Percentiles rank a stretch among this genome's conserved stretches.
Evolutionary conservation across 495 filamentous ascomycete species (phyloP).

Genomic region (Elaphomyces granulatus): DNA sequence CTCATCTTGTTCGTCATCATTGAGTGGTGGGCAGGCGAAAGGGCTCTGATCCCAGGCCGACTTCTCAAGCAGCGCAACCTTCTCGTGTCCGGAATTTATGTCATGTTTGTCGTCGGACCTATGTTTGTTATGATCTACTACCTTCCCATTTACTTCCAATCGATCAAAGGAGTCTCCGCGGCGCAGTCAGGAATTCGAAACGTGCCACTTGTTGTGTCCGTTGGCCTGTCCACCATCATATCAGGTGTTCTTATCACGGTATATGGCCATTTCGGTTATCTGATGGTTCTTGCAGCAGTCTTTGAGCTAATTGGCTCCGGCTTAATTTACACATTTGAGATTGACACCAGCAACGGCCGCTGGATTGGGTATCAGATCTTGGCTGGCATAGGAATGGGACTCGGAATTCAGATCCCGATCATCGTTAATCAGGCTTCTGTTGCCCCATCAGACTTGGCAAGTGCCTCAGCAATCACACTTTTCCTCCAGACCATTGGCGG

Average conservation of each 20-base stretch:
- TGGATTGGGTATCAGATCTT: slow-evolving; percentile 31
- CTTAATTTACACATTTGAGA: slow-evolving; percentile 20
- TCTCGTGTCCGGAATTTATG: slow-evolving; percentile 8
- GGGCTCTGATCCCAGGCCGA: slow-evolving; percentile 10
- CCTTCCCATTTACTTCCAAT: slow-evolving; percentile 60
- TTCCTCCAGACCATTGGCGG: slow-evolving; percentile 30
- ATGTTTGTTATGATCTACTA: slow-evolving; percentile 15
- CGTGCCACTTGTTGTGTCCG: slow-evolving; percentile 45
- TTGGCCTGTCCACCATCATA: slow-evolving; percentile 38
- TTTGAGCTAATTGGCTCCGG: slow-evolving; percentile 46
- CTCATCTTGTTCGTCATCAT: slow-evolving; percentile 11
- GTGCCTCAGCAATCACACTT: slow-evolving; percentile 10
- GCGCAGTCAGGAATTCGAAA: slow-evolving; percentile 49
- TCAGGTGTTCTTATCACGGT: slow-evolving; percentile 39
- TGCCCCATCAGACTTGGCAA: slow-evolving; percentile 10
- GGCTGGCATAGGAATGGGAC: slow-evolving; percentile 18
- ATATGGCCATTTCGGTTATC: slow-evolving; percentile 46
- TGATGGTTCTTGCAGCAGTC: slow-evolving; percentile 36
- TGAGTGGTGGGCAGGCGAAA: slow-evolving; percentile 16
- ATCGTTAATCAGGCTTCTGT: slow-evolving; percentile 19
- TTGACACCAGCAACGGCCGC: slow-evolving; percentile 11
- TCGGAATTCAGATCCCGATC: slow-evolving; percentile 20
- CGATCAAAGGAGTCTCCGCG: slow-evolving; percentile 48
- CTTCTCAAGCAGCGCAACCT: slow-evolving; percentile 14
- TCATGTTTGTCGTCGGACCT: slow-evolving; percentile 12